phyloP scores from a whole-genome alignment of 2,329 filamentous ascomycete genomes.

The Beauveria pseudobassiana region DNA sequence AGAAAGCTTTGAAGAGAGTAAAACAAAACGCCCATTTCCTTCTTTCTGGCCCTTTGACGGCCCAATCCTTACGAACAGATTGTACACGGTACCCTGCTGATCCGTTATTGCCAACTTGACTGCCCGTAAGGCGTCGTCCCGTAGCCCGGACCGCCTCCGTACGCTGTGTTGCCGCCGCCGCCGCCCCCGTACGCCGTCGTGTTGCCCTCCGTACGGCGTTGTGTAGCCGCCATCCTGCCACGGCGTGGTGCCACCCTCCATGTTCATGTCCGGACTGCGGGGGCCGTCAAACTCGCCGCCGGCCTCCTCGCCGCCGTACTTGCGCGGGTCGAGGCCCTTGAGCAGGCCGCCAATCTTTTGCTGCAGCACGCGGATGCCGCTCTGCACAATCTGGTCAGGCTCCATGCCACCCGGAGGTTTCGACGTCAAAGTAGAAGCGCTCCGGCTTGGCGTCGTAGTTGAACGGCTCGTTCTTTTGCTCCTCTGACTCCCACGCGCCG shows the following conservation, averaged over 20 bases:
- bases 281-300: slow-evolving; percentile 56
- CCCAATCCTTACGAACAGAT: neutral
- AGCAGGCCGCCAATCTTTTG: slow-evolving; percentile 82
- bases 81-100: neutral
- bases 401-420: slow-evolving; percentile 82
- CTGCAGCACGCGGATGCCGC: slow-evolving; percentile 83
- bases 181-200: slow-evolving; percentile 59
- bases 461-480: slow-evolving; percentile 77
- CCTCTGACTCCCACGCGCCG: slow-evolving; percentile 66
- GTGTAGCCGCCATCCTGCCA: slow-evolving; percentile 61
- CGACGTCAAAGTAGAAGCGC: slow-evolving; percentile 90
- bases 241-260: slow-evolving; percentile 47
- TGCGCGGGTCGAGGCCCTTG: slow-evolving; percentile 40
- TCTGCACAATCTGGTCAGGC: slow-evolving; percentile 80
- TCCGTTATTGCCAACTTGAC: slow-evolving; percentile 39
- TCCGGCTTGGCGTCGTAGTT: slow-evolving; percentile 81
- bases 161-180: slow-evolving; percentile 17
- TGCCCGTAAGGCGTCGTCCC: slow-evolving; percentile 38
- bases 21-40: neutral
- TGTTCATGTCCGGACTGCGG: slow-evolving; percentile 56
- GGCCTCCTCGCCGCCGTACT: slow-evolving; percentile 44
- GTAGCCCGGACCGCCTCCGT: slow-evolving; percentile 33
- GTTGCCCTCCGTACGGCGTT: slow-evolving; percentile 55
- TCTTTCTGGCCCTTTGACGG: neutral
- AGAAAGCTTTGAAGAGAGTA: neutral